Evolutionary conservation across 129 eudicot genomes (phyloP), one percentile per base, ranked within the genome.

Genomic region (Flaveria trinervia): DNA sequence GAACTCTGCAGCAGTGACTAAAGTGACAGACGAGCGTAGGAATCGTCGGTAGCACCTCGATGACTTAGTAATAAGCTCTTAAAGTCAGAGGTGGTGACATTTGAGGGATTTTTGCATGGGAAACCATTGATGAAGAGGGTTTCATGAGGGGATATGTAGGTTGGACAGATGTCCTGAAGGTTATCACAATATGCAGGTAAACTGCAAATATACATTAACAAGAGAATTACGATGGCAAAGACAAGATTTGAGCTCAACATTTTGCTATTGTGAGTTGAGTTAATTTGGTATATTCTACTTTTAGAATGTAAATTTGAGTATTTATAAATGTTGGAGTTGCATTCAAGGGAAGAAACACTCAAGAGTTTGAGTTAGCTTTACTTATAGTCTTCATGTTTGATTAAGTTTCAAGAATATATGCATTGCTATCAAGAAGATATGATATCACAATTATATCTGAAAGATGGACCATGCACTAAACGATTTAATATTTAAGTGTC

Each of bases 291-390:
- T 46, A 36, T 14, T 12, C 71, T 78, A 33, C 9, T 54, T 80
- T 76, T 73, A 51, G 70, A 14, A 64, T 64, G 16, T 64, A 64
- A 30, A 30, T 14, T 64, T 22, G 22, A 64, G 23, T 74, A 70
- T 71, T 82, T 84, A 70, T 74, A 74, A 17, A 45, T 41, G 65
- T 79, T 25, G 15, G 59, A 76, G 73, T 84, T 85, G 88, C 82
- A 87, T 48, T 60, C 33, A 78, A 73, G 72, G 74, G 73, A 90
- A 84, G 89, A 75, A 70, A 84, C 55, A 70, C 57, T 52, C 26
- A 52, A 74, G 74, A 70, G 75, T 79, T 91, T 92, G 97, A 91
- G 88, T 91, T 83, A 79, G 86, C 88, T 91, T 91, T 84, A 91
- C 97, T 80, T 45, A 49, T 73, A 22, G 82, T 71, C 74, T 67